phyloP scores from a whole-genome alignment of 2,329 filamentous ascomycete genomes.

The Arthrobotrys sphaeroides region DNA sequence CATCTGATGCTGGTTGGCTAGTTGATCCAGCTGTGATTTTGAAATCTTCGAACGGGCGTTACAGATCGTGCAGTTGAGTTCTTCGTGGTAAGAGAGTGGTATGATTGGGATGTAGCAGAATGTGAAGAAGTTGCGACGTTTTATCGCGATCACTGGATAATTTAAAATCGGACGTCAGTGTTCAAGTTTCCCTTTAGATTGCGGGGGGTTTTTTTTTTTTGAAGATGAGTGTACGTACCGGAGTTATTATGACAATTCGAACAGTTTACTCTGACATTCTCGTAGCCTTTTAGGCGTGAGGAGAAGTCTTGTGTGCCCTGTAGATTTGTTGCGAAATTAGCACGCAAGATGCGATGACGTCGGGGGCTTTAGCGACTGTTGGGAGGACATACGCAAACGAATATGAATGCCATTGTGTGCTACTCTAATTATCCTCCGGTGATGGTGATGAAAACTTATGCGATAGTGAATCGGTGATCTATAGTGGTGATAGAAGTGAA shows the following conservation, averaged over 20 bases:
- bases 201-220: background rate
- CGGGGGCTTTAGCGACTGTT: background rate
- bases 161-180: background rate
- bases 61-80: conserved; percentile 53
- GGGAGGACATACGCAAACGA: conserved; percentile 42
- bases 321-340: conserved; percentile 28
- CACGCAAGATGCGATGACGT: conserved; percentile 20
- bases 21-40: conserved; percentile 34
- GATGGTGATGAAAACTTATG: background rate
- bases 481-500: background rate
- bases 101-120: conserved; percentile 57
- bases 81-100: conserved; percentile 47
- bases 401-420: conserved; percentile 50
- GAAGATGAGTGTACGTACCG: conserved; percentile 18
- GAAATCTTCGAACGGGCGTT: conserved; percentile 52
- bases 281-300: conserved; percentile 63
- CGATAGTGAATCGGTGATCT: background rate
- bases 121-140: conserved; percentile 56
- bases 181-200: no score
- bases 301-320: conserved; percentile 62
- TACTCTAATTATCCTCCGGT: background rate
- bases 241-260: conserved; percentile 66
- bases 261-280: conserved; percentile 66
- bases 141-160: conserved; percentile 54
- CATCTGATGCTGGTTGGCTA: conserved; percentile 45